Evolutionary conservation across 1,284 basidiomycete species (phyloP).

Genomic region (Testicularia cyperi): DNA sequence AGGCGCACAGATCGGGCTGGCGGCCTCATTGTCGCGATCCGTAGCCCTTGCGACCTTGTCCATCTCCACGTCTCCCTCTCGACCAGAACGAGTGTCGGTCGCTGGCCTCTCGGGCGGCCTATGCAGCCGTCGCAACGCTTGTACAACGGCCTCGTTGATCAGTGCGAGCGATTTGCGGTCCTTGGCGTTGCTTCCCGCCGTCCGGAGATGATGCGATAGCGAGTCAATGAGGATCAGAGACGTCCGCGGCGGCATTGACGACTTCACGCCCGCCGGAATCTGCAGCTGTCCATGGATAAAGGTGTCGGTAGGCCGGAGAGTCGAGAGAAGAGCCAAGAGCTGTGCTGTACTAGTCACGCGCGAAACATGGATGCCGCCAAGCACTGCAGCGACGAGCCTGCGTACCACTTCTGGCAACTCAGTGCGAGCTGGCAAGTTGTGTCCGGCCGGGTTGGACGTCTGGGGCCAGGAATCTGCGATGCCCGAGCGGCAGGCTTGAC

Average conservation of each 20-base stretch:
- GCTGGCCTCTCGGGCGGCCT: slow-evolving; percentile 12
- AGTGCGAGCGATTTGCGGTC: slow-evolving; percentile 19
- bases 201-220: slow-evolving; percentile 23
- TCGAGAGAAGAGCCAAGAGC: slow-evolving; percentile 17
- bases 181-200: slow-evolving; percentile 4
- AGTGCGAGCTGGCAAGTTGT: slow-evolving; percentile 4
- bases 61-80: neutral
- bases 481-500: neutral
- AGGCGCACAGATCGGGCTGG: slow-evolving; percentile 15
- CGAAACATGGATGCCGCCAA: slow-evolving; percentile 21
- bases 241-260: slow-evolving; percentile 11
- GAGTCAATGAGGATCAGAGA: slow-evolving; percentile 30
- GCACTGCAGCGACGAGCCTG: slow-evolving; percentile 17
- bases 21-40: slow-evolving; percentile 2
- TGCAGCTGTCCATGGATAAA: neutral
- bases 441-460: too few relatives aligned
- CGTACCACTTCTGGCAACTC: slow-evolving; percentile 26
- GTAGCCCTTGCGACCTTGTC: slow-evolving; percentile 6
- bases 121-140: slow-evolving; percentile 21
- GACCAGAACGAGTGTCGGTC: neutral
- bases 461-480: neutral
- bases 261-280: slow-evolving; percentile 2
- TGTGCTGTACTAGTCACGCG: slow-evolving; percentile 17
- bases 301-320: slow-evolving; percentile 20
- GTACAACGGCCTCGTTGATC: slow-evolving; percentile 12